Percentiles rank a stretch among this genome's conserved stretches.
Conservation (phyloP, 345 rosid species). For the Leavenworthia alabamica region DNA sequence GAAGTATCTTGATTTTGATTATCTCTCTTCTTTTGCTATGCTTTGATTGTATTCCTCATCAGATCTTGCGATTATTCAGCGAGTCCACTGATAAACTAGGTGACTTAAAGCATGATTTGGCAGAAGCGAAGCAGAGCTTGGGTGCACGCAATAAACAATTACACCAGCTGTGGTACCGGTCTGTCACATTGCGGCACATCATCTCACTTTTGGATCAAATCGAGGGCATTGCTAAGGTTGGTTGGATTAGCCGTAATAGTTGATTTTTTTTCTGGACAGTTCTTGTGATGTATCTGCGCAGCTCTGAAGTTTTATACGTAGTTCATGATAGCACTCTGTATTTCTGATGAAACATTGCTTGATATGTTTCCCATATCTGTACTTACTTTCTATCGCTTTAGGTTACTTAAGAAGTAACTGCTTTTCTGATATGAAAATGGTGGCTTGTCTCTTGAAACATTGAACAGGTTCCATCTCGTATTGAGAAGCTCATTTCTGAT, state of each 20-base stretch:
- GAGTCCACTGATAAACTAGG: slow-evolving; percentile 78
- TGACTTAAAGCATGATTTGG: slow-evolving; percentile 74
- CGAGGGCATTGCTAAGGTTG: slow-evolving; percentile 96
- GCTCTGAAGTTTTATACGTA: slow-evolving; percentile 10
- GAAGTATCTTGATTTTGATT: slow-evolving; percentile 14
- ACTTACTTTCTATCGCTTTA: neutral
- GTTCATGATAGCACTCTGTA: slow-evolving; percentile 8
- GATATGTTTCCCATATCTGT: neutral
- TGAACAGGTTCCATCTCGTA: slow-evolving; percentile 74
- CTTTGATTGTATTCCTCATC: slow-evolving; percentile 24
- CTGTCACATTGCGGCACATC: slow-evolving; percentile 95
- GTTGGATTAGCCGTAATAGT: slow-evolving; percentile 7
- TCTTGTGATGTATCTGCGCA: slow-evolving; percentile 16
- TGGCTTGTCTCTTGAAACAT: slow-evolving; percentile 24
- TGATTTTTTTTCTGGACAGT: neutral
- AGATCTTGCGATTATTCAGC: slow-evolving; percentile 93
- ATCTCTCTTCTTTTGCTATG: slow-evolving; percentile 6
- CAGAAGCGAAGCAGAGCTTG: slow-evolving; percentile 78
- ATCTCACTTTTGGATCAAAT: slow-evolving; percentile 90
- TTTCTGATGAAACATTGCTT: slow-evolving; percentile 13
- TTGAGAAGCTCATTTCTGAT: slow-evolving; percentile 85
- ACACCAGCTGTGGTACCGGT: slow-evolving; percentile 98
- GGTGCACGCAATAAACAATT: slow-evolving; percentile 88
- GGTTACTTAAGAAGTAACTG: neutral
- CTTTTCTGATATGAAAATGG: slow-evolving; percentile 10